A percentile compares a stretch with the other conserved stretches of the same genome.
These are phyloP conservation scores for Papiliotrema fonsecae DNA, from an alignment of 1,284 basidiomycete genomes.

Conservation along the genomic window DNA sequence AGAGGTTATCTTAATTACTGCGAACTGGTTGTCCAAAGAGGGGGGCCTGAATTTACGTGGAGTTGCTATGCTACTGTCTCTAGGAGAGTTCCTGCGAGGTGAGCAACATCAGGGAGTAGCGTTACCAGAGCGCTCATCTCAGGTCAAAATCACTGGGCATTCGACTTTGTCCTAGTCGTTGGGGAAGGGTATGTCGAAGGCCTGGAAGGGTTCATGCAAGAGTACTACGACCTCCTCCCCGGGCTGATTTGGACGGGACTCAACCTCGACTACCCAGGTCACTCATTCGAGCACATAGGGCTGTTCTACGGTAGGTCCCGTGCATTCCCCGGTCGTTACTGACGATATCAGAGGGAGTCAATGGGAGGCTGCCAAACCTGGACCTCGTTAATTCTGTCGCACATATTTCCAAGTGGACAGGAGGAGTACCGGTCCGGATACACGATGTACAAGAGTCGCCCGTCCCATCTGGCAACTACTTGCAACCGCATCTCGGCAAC, in stretches of 20 bases:
- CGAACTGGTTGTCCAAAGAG: conserved; percentile 72
- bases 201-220: conserved; percentile 82
- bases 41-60: conserved; percentile 69
- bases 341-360: conserved; percentile 74
- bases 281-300: conserved; percentile 90
- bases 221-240: conserved; percentile 75
- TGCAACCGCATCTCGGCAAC: conserved; percentile 4
- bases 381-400: conserved; percentile 83
- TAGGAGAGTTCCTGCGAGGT: conserved; percentile 82
- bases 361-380: conserved; percentile 92
- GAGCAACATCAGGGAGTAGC: no score
- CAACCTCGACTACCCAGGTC: conserved; percentile 91
- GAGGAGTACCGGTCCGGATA: conserved; percentile 65
- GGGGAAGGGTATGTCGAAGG: conserved; percentile 86
- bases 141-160: conserved; percentile 90
- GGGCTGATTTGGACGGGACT: conserved; percentile 89
- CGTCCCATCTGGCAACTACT: not conserved
- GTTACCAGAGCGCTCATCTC: no score
- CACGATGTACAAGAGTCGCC: conserved; percentile 65
- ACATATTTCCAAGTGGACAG: conserved; percentile 66
- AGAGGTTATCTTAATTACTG: conserved; percentile 84
- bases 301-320: conserved; percentile 72
- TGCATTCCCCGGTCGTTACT: not conserved
- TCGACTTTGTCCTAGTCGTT: conserved; percentile 86
- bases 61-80: conserved; percentile 70